These are phyloP conservation scores for Talaromyces rugulosus DNA, from an alignment of 2,329 filamentous ascomycete genomes.

Conservation along the genomic window DNA sequence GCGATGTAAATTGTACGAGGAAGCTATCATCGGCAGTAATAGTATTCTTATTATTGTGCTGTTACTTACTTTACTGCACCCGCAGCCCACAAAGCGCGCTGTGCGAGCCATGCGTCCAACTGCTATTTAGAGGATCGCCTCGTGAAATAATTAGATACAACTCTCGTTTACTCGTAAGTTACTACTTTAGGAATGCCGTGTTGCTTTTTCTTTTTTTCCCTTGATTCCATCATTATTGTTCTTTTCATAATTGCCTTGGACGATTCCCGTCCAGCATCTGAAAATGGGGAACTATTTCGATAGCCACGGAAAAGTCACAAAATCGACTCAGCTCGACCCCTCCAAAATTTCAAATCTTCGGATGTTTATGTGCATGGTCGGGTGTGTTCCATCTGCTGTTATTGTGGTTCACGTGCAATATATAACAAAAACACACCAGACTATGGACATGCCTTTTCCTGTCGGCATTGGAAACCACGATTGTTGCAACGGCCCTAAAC, in stretches of 20 bases:
- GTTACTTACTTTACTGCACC: neutral
- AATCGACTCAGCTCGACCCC: neutral
- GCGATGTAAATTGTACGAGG: neutral
- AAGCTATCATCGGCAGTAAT: neutral
- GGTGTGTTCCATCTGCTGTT: neutral
- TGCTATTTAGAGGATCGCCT: neutral
- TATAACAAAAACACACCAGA: neutral
- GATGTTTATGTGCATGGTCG: neutral
- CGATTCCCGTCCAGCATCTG: neutral
- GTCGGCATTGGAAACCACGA: neutral
- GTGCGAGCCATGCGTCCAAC: neutral
- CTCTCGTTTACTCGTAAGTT: neutral
- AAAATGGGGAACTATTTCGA: neutral
- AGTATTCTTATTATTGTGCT: neutral
- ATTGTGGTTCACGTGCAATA: neutral
- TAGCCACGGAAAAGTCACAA: neutral
- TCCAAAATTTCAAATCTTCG: neutral
- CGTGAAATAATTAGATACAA: neutral
- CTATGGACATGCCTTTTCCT: neutral
- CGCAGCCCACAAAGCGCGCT: neutral
- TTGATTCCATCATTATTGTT: neutral
- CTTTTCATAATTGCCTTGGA: neutral
- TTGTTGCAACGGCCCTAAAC: neutral
- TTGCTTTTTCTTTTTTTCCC: neutral
- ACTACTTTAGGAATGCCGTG: neutral